Evolutionary conservation across 2,329 filamentous ascomycete species (phyloP).

Genomic region (Penicillium capsulatum): DNA sequence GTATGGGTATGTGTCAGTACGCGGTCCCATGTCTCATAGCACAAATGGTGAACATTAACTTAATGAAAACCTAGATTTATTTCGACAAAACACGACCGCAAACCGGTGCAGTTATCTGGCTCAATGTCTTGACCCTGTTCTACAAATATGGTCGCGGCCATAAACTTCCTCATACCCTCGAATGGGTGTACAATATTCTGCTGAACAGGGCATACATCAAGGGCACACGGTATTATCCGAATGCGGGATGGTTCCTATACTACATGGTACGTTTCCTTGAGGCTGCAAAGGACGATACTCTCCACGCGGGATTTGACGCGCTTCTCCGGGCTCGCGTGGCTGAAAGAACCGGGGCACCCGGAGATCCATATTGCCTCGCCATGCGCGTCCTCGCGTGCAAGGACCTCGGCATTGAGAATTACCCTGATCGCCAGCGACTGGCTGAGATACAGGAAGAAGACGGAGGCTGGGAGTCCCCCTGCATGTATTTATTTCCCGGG

Average conservation of each 20-base stretch:
- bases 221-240: conserved; percentile 8
- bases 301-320: conserved; percentile 11
- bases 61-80: conserved; percentile 29
- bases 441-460: not conserved
- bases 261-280: not conserved
- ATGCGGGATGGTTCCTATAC: conserved; percentile 7
- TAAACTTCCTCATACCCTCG: conserved; percentile 1
- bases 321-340: not conserved
- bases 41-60: no score
- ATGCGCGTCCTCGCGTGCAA: conserved; percentile 1
- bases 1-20: no score
- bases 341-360: not conserved
- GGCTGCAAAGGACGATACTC: conserved; percentile 8
- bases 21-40: no score
- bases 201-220: conserved; percentile 6
- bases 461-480: conserved; percentile 1
- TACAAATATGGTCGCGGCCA: conserved; percentile 4
- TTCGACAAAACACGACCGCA: conserved; percentile 27
- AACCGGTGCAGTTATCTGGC: conserved; percentile 3
- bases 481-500: not conserved
- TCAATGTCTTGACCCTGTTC: conserved; percentile 5
- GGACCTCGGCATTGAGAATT: not conserved
- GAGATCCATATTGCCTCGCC: conserved; percentile 1
- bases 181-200: conserved; percentile 4
- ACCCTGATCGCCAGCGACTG: not conserved